Evolutionary conservation across 768 basidiomycete species (phyloP).

Genomic region (Austroboletus eburneus): DNA sequence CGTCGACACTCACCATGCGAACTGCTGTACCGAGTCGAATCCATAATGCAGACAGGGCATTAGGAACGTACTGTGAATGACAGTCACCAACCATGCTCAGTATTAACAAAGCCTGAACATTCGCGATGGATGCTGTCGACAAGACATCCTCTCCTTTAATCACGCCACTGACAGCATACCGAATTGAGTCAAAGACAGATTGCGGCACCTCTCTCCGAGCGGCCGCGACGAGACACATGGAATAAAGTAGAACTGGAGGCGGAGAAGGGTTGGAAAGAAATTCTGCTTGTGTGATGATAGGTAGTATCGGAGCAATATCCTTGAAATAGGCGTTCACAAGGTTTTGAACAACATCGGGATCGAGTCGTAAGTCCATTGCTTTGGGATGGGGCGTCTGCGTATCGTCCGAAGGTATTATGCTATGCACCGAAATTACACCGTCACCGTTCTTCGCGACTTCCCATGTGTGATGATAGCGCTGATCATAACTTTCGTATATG

Average conservation of each 20-base stretch:
- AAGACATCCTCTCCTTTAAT: constrained; percentile 90
- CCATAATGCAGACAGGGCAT: constrained; percentile 82
- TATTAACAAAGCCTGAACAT: constrained; percentile 85
- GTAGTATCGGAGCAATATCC: constrained; percentile 84
- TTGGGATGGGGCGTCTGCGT: constrained; percentile 52
- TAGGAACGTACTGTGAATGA: constrained; percentile 86
- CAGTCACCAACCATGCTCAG: constrained; percentile 85
- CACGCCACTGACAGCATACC: constrained; percentile 79
- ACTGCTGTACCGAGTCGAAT: constrained; percentile 85
- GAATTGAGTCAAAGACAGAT: constrained; percentile 83
- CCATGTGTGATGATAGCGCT: constrained; percentile 84
- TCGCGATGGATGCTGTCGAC: constrained; percentile 78
- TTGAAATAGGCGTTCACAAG: constrained; percentile 91
- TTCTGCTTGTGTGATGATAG: constrained; percentile 83
- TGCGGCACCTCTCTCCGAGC: constrained; percentile 81
- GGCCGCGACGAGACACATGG: constrained; percentile 90
- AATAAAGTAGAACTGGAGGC: constrained; percentile 82
- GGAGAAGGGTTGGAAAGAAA: constrained; percentile 74
- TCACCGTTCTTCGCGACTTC: constrained; percentile 81
- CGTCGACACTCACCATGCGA: constrained; percentile 67
- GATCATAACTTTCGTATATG: constrained; percentile 83
- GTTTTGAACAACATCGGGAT: constrained; percentile 71
- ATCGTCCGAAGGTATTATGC: constrained; percentile 56
- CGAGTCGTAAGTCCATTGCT: constrained; percentile 67
- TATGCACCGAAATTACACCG: constrained; percentile 80